phyloP scores from a whole-genome alignment of 2,329 filamentous ascomycete species.

The Paecilomyces niveus region DNA sequence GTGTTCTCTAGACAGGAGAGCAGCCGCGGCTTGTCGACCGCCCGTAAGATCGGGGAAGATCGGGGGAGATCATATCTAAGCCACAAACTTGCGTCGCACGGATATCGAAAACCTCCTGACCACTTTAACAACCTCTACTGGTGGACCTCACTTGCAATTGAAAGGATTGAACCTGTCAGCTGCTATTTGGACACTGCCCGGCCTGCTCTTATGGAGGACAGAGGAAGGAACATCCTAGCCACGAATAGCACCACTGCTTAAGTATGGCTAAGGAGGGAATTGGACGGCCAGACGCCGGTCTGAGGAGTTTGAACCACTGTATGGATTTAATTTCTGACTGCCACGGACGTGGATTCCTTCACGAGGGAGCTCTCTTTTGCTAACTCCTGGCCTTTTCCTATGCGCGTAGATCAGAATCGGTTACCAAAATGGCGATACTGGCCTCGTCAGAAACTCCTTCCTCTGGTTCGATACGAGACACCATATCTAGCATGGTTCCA shows the following conservation, averaged over 20 bases:
- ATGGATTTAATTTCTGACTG: conserved; percentile 13
- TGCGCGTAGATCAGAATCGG: conserved; percentile 62
- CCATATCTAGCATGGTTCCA: conserved; percentile 87
- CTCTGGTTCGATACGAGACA: conserved; percentile 88
- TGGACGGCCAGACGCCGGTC: conserved; percentile 54
- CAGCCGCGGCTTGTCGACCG: not conserved
- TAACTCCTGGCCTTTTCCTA: conserved; percentile 6
- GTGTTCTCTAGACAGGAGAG: too few species aligned
- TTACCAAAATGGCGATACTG: conserved; percentile 85
- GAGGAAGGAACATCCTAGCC: not conserved
- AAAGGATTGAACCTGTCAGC: not conserved
- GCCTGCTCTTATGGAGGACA: not conserved
- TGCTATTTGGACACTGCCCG: not conserved
- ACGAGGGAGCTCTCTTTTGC: not conserved
- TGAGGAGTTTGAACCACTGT: conserved; percentile 75
- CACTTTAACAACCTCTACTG: not conserved
- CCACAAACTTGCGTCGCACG: not conserved
- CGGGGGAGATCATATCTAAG: not conserved
- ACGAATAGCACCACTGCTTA: conserved; percentile 5
- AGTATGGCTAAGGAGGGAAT: conserved; percentile 33
- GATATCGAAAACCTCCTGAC: not conserved
- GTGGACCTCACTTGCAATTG: not conserved
- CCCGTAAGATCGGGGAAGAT: not conserved
- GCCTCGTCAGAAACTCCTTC: conserved; percentile 73
- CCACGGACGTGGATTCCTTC: not conserved